Evolutionary conservation across 257 asterid species (phyloP), one percentile per base, ranked within the genome.

Genomic region (Solanum appendiculatum): DNA sequence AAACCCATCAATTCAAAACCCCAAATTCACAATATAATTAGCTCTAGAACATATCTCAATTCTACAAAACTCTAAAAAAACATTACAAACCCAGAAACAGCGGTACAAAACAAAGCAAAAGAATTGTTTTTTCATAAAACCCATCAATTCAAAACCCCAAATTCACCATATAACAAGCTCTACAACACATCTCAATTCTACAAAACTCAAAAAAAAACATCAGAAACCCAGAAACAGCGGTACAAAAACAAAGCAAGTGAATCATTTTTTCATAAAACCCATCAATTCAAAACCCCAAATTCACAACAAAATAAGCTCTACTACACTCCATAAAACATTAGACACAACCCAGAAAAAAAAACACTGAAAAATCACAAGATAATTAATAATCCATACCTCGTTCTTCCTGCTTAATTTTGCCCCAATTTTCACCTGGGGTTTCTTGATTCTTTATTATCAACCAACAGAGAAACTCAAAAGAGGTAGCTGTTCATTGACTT

Each of bases 401-500:
- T 36, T 36, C 25, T 10, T 46, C 40, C 37, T 44, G 39, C 64
- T 78, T 27, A 25, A 27, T 78, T 78, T 78, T 44, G 6, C 40
- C 64, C 37, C 84, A 15, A 15, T 27, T 44, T 44, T 78, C 64
- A 15, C 64, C 64, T 27, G 64, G 63, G 84, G 4, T 25, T 29
- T 29, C 3, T 16, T 18, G 27, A 13, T 21, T 78, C 64, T 46
- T 42, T 44, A 10, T 15, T 16, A 78, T 27, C 64, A 73, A 39
- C 2, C 82, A 74, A 74, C 82, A 74, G 82, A 74, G 48, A 72
- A 72, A 72, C 81, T 74, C 82, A 34, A 72, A 68, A 70, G 21
- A 4, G 29, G 51, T 85, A 88, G 88, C 39, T 73, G 89, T 23
- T 48, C 70, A 85, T 93, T 93, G 94, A 93, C 95, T 90, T 89